phyloP scores from a whole-genome alignment of 208 protist genomes.

The Spongospora subterranea region DNA sequence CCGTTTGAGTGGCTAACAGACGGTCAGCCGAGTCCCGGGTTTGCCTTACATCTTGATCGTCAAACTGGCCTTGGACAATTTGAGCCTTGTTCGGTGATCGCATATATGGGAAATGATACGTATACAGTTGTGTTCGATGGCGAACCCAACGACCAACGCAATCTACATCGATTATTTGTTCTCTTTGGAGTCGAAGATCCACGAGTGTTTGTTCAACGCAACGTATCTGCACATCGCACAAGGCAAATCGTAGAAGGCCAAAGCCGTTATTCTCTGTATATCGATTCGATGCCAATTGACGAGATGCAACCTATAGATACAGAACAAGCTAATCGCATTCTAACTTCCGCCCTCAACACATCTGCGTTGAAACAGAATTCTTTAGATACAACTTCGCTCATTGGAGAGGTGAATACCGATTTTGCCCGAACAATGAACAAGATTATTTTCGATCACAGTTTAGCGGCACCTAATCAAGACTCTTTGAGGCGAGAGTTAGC shows the following conservation, averaged over 20 bases:
- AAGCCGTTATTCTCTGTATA: slow-evolving; percentile 60
- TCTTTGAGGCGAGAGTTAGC: neutral
- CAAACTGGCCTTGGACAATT: slow-evolving; percentile 32
- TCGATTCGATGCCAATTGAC: slow-evolving; percentile 65
- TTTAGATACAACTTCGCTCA: slow-evolving; percentile 59
- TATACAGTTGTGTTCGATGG: slow-evolving; percentile 45
- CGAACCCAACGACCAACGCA: neutral
- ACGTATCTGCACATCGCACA: slow-evolving; percentile 55
- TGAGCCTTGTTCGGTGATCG: slow-evolving; percentile 48
- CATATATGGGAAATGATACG: neutral
- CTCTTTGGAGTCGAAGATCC: slow-evolving; percentile 60
- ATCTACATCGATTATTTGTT: slow-evolving; percentile 55
- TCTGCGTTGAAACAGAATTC: slow-evolving; percentile 59
- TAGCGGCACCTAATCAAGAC: slow-evolving; percentile 26
- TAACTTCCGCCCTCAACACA: slow-evolving; percentile 55
- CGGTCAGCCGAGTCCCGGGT: neutral
- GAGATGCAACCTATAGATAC: slow-evolving; percentile 60
- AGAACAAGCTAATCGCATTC: slow-evolving; percentile 62
- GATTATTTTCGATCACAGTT: slow-evolving; percentile 63
- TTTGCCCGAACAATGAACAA: slow-evolving; percentile 66
- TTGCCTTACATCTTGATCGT: neutral
- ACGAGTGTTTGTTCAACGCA: slow-evolving; percentile 53
- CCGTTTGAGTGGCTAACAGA: slow-evolving; percentile 52
- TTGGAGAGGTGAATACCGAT: slow-evolving; percentile 63
- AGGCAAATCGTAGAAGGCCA: slow-evolving; percentile 58